Evolutionary conservation across 2,329 filamentous ascomycete species (phyloP).

Genomic region (Aaosphaeria pasadenensis): DNA sequence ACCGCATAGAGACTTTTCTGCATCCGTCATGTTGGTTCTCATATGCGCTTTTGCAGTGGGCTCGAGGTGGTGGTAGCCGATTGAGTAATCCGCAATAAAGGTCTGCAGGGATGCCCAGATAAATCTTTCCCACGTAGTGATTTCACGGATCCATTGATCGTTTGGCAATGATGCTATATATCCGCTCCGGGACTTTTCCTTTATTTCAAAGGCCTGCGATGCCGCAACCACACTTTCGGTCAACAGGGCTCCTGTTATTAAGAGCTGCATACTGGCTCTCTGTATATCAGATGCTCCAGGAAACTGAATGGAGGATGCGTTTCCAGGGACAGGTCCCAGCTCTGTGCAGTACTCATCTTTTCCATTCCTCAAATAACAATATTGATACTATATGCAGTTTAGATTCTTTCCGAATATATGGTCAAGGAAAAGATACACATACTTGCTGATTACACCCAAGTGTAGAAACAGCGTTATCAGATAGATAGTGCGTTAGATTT

Average conservation of each 20-base stretch:
- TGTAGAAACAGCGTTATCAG: background rate
- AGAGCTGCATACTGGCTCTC: background rate
- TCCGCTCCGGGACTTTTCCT: background rate
- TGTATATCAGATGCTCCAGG: too few species aligned
- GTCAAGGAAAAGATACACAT: background rate
- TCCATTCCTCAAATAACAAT: too few species aligned
- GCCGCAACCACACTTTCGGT: background rate
- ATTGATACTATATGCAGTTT: too few species aligned
- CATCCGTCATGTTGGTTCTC: constrained; percentile 1
- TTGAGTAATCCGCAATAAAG: constrained; percentile 5
- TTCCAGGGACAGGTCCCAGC: too few species aligned
- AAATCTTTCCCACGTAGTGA: constrained; percentile 2
- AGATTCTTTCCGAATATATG: too few species aligned
- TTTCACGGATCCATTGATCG: constrained; percentile 10
- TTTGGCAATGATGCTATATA: constrained; percentile 3
- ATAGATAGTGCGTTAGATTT: background rate
- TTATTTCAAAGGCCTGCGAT: background rate
- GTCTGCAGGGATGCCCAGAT: constrained; percentile 4
- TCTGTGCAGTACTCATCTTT: too few species aligned
- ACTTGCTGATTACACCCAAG: background rate
- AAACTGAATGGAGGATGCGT: too few species aligned
- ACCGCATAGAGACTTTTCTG: constrained; percentile 6
- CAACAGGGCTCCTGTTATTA: background rate
- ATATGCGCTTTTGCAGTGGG: background rate
- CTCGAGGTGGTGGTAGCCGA: constrained; percentile 4